Percentiles rank a stretch among this genome's conserved stretches.
These are phyloP conservation scores for Tylopilus sp. DNA, from an alignment of 1,284 basidiomycete genomes.

Conservation along the genomic window DNA sequence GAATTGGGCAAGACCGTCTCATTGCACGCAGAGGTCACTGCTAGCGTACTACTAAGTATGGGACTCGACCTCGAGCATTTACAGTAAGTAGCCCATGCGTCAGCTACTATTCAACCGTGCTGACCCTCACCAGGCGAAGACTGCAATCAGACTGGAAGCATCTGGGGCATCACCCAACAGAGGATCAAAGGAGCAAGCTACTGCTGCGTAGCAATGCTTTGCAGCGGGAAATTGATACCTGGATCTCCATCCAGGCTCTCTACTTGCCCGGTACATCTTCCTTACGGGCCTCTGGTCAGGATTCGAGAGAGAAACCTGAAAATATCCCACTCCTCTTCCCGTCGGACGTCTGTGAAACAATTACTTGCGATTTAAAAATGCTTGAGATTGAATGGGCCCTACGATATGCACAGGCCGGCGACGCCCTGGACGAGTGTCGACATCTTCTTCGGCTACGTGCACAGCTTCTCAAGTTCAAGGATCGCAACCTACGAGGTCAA, in stretches of 20 bases:
- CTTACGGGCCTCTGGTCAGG: no score
- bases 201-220: not conserved
- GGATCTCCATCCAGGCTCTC: not conserved
- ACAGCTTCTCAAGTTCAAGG: slow-evolving; percentile 14
- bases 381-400: slow-evolving; percentile 3
- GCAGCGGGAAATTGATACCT: not conserved
- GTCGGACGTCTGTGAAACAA: not conserved
- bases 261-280: no score
- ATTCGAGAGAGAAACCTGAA: slow-evolving; percentile 1
- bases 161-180: not conserved
- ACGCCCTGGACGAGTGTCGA: no score
- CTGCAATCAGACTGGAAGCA: no score
- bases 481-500: slow-evolving; percentile 4
- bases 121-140: no score
- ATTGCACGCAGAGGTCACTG: no score
- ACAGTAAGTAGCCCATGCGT: no score
- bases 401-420: not conserved
- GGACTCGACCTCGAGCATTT: no score
- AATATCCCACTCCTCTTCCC: not conserved
- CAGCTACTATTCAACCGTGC: no score
- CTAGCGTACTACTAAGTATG: no score
- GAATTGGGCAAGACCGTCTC: no score
- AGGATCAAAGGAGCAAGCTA: not conserved
- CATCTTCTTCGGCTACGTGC: not conserved
- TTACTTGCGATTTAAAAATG: not conserved